These are phyloP conservation scores for Arthrobotrys megalospora DNA, from an alignment of 2,329 filamentous ascomycete genomes.

Conservation along the genomic window DNA sequence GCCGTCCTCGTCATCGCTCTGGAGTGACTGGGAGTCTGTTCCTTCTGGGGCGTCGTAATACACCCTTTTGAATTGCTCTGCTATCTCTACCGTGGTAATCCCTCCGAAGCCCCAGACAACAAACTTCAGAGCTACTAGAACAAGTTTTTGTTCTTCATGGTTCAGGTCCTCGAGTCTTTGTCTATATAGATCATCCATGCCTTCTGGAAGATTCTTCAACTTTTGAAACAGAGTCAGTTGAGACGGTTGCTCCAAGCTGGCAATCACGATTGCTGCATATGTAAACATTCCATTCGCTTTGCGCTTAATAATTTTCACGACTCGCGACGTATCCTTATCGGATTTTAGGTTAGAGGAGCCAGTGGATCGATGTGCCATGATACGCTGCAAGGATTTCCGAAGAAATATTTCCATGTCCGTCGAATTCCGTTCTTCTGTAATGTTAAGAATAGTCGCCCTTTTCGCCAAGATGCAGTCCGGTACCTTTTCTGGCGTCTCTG, in stretches of 20 bases:
- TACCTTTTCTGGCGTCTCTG: background rate
- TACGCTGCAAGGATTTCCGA: conserved; percentile 38
- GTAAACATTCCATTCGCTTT: conserved; percentile 60
- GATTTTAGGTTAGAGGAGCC: background rate
- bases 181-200: conserved; percentile 53
- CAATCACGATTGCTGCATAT: conserved; percentile 52
- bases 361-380: conserved; percentile 40
- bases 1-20: background rate
- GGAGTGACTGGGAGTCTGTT: background rate
- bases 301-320: conserved; percentile 42
- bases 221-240: conserved; percentile 46
- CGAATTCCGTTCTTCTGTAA: conserved; percentile 47
- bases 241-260: conserved; percentile 53
- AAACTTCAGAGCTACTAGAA: conserved; percentile 42
- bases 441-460: conserved; percentile 47
- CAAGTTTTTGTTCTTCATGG: conserved; percentile 45
- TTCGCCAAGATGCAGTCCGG: conserved; percentile 28
- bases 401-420: conserved; percentile 52
- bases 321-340: conserved; percentile 32
- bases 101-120: conserved; percentile 43
- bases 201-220: conserved; percentile 51
- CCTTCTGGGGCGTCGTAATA: conserved; percentile 7
- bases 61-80: conserved; percentile 50
- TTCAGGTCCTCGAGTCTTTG: conserved; percentile 47
- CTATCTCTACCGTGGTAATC: conserved; percentile 46